Conservation (phyloP, 192 early-diverging fungal species). For the Coemansia brasiliensis region DNA sequence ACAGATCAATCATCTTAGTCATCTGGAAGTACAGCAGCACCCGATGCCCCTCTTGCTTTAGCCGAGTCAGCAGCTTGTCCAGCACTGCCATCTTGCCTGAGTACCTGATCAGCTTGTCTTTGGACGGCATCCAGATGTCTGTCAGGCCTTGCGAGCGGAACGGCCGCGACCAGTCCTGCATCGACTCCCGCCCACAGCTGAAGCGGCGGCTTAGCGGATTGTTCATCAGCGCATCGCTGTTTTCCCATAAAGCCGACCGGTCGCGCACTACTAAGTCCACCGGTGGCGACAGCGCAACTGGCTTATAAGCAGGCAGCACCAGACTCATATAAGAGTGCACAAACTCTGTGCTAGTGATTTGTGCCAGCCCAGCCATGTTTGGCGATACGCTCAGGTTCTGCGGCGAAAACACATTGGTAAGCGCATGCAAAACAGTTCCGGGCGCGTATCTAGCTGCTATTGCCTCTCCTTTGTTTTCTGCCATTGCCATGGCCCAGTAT, state of each 20-base stretch:
- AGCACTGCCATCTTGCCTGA: constrained; percentile 76
- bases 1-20: constrained; percentile 85
- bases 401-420: constrained; percentile 41
- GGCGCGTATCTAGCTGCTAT: neutral
- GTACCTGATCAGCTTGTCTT: constrained; percentile 75
- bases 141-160: constrained; percentile 58
- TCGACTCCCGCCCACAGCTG: constrained; percentile 21
- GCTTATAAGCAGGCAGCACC: constrained; percentile 55
- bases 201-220: constrained; percentile 32
- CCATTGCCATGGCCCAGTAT: neutral
- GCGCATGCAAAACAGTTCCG: constrained; percentile 38
- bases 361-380: constrained; percentile 32
- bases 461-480: neutral
- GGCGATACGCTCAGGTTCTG: constrained; percentile 37
- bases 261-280: constrained; percentile 64
- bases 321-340: constrained; percentile 34
- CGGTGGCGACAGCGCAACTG: constrained; percentile 62
- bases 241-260: constrained; percentile 59
- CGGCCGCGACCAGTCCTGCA: constrained; percentile 44
- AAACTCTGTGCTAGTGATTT: constrained; percentile 26
- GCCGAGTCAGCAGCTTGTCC: constrained; percentile 66
- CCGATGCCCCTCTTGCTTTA: constrained; percentile 78
- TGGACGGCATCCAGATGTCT: constrained; percentile 69
- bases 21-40: constrained; percentile 87
- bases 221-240: constrained; percentile 37